phyloP scores from a whole-genome alignment of 257 asterid species.

The Euphrasia confusa region DNA sequence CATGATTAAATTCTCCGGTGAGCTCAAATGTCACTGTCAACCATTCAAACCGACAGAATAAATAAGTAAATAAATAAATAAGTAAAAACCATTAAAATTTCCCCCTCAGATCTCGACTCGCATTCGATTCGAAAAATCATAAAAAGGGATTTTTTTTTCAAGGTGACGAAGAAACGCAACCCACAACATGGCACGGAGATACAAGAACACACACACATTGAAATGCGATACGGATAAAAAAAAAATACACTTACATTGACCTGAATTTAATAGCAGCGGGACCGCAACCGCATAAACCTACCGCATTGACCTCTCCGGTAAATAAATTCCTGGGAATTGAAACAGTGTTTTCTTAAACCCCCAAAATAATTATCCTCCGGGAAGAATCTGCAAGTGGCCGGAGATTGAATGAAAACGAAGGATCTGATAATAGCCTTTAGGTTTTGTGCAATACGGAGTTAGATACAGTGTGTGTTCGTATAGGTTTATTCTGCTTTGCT shows the following conservation, averaged over 20 bases:
- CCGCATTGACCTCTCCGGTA: conserved; percentile 27
- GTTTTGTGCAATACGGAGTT: neutral
- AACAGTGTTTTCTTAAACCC: neutral
- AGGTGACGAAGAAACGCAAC: conserved; percentile 17
- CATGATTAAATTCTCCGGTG: neutral
- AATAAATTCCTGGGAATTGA: conserved; percentile 25
- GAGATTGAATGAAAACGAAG: conserved; percentile 36
- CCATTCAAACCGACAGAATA: conserved; percentile 19
- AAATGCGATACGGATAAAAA: neutral
- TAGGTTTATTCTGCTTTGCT: conserved; percentile 19
- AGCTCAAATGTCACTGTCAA: conserved; percentile 3
- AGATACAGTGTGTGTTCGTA: conserved; percentile 9
- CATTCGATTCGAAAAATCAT: conserved; percentile 16
- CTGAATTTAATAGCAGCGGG: conserved; percentile 28
- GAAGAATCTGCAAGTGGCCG: conserved; percentile 20
- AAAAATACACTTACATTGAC: conserved; percentile 33
- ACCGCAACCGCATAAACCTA: conserved; percentile 29
- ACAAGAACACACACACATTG: neutral
- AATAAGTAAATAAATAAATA: neutral
- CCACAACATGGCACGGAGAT: conserved; percentile 13
- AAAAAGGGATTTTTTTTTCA: neutral
- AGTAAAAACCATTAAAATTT: conserved; percentile 24
- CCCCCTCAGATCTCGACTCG: conserved; percentile 33
- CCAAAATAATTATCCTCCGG: conserved; percentile 15
- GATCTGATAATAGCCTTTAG: conserved; percentile 24